Percentiles rank a stretch among this genome's conserved stretches.
These are phyloP conservation scores for Penicillium odoratum DNA, from an alignment of 495 filamentous ascomycete genomes.

Conservation along the genomic window DNA sequence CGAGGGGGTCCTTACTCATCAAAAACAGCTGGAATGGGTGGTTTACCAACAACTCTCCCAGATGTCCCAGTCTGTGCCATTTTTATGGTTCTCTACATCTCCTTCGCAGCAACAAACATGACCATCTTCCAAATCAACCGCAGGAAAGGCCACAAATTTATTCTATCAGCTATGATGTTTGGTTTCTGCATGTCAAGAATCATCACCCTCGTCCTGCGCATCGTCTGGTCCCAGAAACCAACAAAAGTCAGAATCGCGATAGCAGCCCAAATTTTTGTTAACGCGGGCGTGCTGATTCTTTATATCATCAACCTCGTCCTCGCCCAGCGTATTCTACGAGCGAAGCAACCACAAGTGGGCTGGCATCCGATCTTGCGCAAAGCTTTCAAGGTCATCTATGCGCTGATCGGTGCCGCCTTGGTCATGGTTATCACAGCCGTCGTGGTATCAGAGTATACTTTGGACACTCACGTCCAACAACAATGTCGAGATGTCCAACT, in stretches of 20 bases:
- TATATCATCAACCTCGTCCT: constrained; percentile 81
- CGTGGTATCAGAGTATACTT: constrained; percentile 67
- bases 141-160: constrained; percentile 62
- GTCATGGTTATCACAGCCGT: constrained; percentile 67
- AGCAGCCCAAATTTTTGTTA: constrained; percentile 71
- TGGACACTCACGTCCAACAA: constrained; percentile 46
- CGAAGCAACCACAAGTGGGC: constrained; percentile 68
- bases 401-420: constrained; percentile 59
- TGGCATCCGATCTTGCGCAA: constrained; percentile 55
- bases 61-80: constrained; percentile 67
- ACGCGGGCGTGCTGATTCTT: constrained; percentile 74
- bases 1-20: constrained; percentile 43
- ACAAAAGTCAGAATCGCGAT: constrained; percentile 59
- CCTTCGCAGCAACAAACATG: constrained; percentile 62
- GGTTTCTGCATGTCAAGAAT: constrained; percentile 79
- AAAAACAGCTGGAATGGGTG: constrained; percentile 55
- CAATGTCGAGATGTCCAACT: constrained; percentile 65
- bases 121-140: constrained; percentile 62
- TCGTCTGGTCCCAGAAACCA: constrained; percentile 43
- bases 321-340: constrained; percentile 73
- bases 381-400: constrained; percentile 59
- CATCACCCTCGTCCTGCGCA: constrained; percentile 63
- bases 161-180: constrained; percentile 66
- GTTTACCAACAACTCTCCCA: constrained; percentile 50
- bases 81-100: constrained; percentile 65